These are phyloP conservation scores for Ganoderma meredithae DNA, from an alignment of 1,284 basidiomycete genomes.

Conservation along the genomic window DNA sequence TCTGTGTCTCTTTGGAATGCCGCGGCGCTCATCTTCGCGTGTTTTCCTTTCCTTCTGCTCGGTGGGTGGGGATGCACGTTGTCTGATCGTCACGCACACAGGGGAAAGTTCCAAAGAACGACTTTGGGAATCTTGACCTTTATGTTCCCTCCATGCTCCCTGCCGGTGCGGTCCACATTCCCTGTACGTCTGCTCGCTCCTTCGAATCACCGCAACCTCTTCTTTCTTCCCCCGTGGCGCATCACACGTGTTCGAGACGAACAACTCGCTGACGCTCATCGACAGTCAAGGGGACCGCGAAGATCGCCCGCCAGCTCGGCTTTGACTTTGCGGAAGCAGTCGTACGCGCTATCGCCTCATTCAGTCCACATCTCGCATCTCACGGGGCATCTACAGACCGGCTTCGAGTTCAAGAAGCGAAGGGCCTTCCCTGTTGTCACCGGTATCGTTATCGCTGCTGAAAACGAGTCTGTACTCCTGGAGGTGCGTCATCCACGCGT, in stretches of 20 bases:
- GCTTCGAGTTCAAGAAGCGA: slow-evolving; percentile 96
- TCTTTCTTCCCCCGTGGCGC: neutral
- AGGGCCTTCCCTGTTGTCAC: slow-evolving; percentile 86
- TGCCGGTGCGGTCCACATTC: slow-evolving; percentile 84
- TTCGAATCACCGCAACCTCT: slow-evolving; percentile 3
- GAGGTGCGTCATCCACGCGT: slow-evolving; percentile 58
- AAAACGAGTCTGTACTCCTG: slow-evolving; percentile 79
- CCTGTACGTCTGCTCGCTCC: slow-evolving; percentile 65
- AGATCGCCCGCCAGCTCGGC: slow-evolving; percentile 87
- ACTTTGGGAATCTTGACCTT: slow-evolving; percentile 97
- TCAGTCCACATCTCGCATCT: slow-evolving; percentile 18
- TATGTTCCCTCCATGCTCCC: slow-evolving; percentile 97
- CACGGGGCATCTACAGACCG: slow-evolving; percentile 58
- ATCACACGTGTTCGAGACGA: neutral
- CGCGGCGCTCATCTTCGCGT: slow-evolving; percentile 5
- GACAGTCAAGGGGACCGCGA: slow-evolving; percentile 86
- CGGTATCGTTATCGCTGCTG: slow-evolving; percentile 88
- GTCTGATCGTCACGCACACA: slow-evolving; percentile 42
- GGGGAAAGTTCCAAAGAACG: slow-evolving; percentile 94
- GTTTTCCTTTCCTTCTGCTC: slow-evolving; percentile 1
- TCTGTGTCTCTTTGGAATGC: neutral
- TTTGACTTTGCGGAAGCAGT: slow-evolving; percentile 95
- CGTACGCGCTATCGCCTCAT: slow-evolving; percentile 51
- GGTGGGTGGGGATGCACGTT: neutral
- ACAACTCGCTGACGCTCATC: slow-evolving; percentile 7